Percentiles rank a stretch among this genome's conserved stretches.
Evolutionary conservation across 805 yeast genomes (phyloP).

Genomic region (Candida takata): DNA sequence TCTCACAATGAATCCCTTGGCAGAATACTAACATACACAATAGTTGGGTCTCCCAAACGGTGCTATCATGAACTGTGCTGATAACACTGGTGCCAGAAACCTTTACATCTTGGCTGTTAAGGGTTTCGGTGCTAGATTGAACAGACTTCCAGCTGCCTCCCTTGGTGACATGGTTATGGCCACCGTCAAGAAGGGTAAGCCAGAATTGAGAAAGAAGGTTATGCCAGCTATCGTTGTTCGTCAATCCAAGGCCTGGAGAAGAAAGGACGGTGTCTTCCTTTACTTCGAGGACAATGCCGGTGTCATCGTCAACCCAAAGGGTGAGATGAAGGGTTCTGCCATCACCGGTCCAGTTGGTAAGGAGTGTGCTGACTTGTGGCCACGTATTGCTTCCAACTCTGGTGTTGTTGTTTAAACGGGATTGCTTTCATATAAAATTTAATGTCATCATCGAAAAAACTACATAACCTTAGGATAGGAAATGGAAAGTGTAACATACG

Average conservation of each 20-base stretch:
- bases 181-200: constrained; percentile 99
- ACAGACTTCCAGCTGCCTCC: constrained; percentile 99
- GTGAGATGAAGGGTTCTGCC: constrained; percentile 99
- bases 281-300: constrained; percentile 99
- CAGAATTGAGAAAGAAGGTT: constrained; percentile 99
- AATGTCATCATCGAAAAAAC: constrained; percentile 21
- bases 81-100: constrained; percentile 99
- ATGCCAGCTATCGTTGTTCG: constrained; percentile 99
- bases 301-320: constrained; percentile 99
- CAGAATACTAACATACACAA: constrained; percentile 13
- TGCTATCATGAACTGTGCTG: constrained; percentile 99
- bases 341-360: constrained; percentile 99
- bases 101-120: constrained; percentile 97
- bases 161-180: constrained; percentile 99
- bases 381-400: constrained; percentile 99
- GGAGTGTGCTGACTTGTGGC: constrained; percentile 99
- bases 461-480: constrained; percentile 16
- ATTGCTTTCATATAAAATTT: constrained; percentile 18
- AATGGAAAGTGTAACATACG: constrained; percentile 20
- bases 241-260: constrained; percentile 99
- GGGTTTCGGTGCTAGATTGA: constrained; percentile 99
- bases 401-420: constrained; percentile 92
- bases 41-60: constrained; percentile 99
- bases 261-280: constrained; percentile 99
- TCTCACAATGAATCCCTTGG: too few relatives aligned